Base-by-base conservation (phyloP, 306 rosid genomes). In the Inga leiocalycina region DNA sequence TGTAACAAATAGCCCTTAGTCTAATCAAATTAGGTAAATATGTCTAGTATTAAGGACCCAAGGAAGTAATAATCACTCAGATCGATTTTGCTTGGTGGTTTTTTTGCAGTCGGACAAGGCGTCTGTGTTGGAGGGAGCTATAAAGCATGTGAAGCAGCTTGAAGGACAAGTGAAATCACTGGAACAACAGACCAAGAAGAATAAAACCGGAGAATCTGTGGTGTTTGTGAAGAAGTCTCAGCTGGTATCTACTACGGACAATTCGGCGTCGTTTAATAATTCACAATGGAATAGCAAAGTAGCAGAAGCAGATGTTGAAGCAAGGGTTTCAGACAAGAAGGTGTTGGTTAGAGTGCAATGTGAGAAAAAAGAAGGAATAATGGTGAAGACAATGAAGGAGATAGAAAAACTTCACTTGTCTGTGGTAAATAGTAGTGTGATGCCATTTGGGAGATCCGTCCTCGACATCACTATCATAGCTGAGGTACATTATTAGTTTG, bases 81-180 rank as follows among this genome's bases (percentile, higher is more conserved):
- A 49, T 64, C 64, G 9, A 12, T 10, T 2, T 4, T 13, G 70
- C 17, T 61, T 61, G 39, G 12, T 43, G 17, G 4, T 69, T 20
- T 49, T 66, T 77, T 51, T 81, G 24, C 27, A 91, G 97, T 71
- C 82, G 86, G 95, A 93, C 75, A 91, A 93, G 81, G 89, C 88
- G 9, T 87, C 95, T 5, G 89, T 94, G 76, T 93, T 94, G 48
- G 94, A 86, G 71, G 94, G 91, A 20, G 86, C 97, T 49, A 91
- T 92, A 3, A 86, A 84, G 80, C 88, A 92, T 68, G 83, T 94
- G 86, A 91, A 90, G 34, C 56, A 92, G 71, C 82, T 92, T 34
- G 85, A 89, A 84, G 92, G 82, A 39, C 84, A 86, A 15, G 89
- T 92, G 59, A 84, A 82, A 35, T 1, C 72, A 59, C 85, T 91